Percentiles rank a stretch among this genome's conserved stretches.
phyloP scores from a whole-genome alignment of 208 protist genomes.

The Leishmania guyanensis region DNA sequence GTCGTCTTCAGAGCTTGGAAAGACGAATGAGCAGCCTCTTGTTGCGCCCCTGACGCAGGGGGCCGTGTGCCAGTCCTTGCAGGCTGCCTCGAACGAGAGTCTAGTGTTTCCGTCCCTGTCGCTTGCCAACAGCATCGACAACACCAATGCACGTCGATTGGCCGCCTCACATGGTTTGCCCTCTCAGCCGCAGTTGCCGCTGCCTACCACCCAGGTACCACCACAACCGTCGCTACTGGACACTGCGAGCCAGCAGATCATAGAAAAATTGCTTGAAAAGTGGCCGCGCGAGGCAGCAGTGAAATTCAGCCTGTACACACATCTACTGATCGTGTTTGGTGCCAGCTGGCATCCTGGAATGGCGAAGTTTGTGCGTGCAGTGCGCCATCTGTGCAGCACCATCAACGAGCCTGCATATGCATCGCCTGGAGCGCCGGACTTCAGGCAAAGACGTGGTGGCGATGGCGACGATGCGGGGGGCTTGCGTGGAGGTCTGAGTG shows the following conservation, averaged over 20 bases:
- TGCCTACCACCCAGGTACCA: background rate
- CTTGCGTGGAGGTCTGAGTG: background rate
- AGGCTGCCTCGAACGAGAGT: background rate
- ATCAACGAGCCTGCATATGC: constrained; percentile 20
- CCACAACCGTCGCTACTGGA: constrained; percentile 8
- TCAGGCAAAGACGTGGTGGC: background rate
- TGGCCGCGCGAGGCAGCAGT: constrained; percentile 27
- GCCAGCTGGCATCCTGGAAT: constrained; percentile 64
- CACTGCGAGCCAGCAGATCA: background rate
- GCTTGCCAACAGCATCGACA: constrained; percentile 13
- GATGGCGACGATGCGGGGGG: background rate
- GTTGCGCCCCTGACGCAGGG: background rate
- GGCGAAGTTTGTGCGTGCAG: constrained; percentile 29
- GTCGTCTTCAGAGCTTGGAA: constrained; percentile 1
- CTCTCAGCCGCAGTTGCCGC: background rate
- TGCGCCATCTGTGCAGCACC: constrained; percentile 34
- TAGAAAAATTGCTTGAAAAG: constrained; percentile 10
- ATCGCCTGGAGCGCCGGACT: background rate
- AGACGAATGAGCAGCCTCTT: background rate
- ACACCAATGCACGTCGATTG: background rate
- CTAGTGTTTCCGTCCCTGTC: constrained; percentile 16
- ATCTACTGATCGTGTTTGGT: constrained; percentile 64
- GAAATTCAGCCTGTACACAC: constrained; percentile 32
- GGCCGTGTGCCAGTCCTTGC: background rate
- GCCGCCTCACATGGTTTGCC: background rate